phyloP scores from a whole-genome alignment of 2,329 filamentous ascomycete genomes.

The Fusarium sulawesiense region DNA sequence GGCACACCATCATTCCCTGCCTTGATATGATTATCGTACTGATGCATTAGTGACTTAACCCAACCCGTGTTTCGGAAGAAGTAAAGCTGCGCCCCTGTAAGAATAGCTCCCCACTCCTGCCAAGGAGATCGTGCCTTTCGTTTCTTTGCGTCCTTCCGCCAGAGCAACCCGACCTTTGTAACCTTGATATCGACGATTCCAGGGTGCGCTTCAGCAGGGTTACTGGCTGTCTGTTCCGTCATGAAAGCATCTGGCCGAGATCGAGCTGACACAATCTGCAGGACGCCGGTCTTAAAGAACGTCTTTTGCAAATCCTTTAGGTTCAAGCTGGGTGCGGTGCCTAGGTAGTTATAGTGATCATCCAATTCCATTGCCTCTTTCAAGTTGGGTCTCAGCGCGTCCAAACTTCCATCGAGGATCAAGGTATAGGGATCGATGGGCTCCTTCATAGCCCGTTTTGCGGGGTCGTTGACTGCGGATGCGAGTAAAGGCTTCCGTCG shows the following conservation, averaged over 20 bases:
- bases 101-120: slow-evolving; percentile 98
- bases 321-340: slow-evolving; percentile 79
- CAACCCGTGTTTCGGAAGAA: slow-evolving; percentile 94
- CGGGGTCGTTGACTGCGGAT: slow-evolving; percentile 62
- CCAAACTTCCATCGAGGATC: slow-evolving; percentile 89
- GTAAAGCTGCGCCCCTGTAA: slow-evolving; percentile 97
- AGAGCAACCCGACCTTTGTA: slow-evolving; percentile 93
- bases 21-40: slow-evolving; percentile 85
- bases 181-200: slow-evolving; percentile 98
- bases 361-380: slow-evolving; percentile 94
- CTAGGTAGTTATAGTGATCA: slow-evolving; percentile 90
- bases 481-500: slow-evolving; percentile 78
- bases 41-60: slow-evolving; percentile 90
- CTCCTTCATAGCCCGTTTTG: slow-evolving; percentile 76
- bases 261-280: slow-evolving; percentile 94
- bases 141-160: slow-evolving; percentile 94
- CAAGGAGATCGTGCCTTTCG: slow-evolving; percentile 94
- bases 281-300: slow-evolving; percentile 89
- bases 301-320: slow-evolving; percentile 85
- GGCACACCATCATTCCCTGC: slow-evolving; percentile 79
- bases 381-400: slow-evolving; percentile 82
- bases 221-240: slow-evolving; percentile 84
- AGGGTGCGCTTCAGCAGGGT: slow-evolving; percentile 86
- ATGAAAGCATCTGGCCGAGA: slow-evolving; percentile 97
- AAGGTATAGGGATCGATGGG: slow-evolving; percentile 95